A percentile compares a stretch with the other conserved stretches of the same genome.
phyloP scores from a whole-genome alignment of 306 rosid genomes.

The Castanea mollissima region DNA sequence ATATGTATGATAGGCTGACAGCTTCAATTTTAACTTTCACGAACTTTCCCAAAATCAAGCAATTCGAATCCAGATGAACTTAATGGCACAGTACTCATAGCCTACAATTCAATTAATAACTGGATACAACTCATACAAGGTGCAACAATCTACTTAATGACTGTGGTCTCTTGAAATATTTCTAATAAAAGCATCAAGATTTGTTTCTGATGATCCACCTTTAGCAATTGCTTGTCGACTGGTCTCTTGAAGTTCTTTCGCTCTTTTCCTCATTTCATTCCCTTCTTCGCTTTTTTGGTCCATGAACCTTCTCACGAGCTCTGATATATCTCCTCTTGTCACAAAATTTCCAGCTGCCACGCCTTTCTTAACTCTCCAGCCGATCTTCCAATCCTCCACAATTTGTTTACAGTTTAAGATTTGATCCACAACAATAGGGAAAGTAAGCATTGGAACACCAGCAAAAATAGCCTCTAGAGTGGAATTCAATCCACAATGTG shows the following conservation, averaged over 20 bases:
- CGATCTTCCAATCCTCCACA: conserved; percentile 46
- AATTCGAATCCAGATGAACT: too few species aligned
- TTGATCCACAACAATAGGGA: conserved; percentile 35
- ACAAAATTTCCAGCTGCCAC: conserved; percentile 5
- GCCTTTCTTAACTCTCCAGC: conserved; percentile 26
- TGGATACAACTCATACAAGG: too few species aligned
- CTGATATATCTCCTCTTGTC: conserved; percentile 35
- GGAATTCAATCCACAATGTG: conserved; percentile 52
- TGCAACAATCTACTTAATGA: neutral
- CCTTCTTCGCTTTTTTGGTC: conserved; percentile 27
- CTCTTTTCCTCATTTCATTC: conserved; percentile 32
- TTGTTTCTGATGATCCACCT: conserved; percentile 45
- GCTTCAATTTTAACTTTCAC: too few species aligned
- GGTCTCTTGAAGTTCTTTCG: conserved; percentile 6
- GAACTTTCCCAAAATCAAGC: too few species aligned
- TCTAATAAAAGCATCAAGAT: conserved; percentile 2
- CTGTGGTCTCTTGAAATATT: neutral
- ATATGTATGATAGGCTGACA: too few species aligned
- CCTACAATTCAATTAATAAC: too few species aligned
- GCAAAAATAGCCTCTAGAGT: conserved; percentile 32
- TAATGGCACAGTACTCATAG: too few species aligned
- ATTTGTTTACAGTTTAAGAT: conserved; percentile 28
- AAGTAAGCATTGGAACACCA: conserved; percentile 42
- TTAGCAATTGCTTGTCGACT: conserved; percentile 30
- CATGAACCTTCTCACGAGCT: conserved; percentile 34